These are phyloP conservation scores for Pharus latifolius DNA, from an alignment of 176 grass and related monocot genomes.

Conservation along the genomic window DNA sequence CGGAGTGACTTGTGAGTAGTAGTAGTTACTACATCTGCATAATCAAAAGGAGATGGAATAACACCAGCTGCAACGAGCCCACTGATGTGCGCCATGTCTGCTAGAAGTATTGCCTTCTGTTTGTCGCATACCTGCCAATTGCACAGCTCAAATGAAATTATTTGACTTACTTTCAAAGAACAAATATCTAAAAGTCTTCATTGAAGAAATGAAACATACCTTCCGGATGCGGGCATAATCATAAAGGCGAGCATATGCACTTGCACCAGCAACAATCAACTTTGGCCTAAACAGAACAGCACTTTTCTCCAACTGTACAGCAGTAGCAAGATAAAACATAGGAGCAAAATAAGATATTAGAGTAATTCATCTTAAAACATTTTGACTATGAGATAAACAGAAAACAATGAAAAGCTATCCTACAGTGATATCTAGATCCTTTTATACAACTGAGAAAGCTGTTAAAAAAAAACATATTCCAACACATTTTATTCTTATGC, in stretches of 20 bases:
- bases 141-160: conserved; percentile 5
- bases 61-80: conserved; percentile 90
- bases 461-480: conserved; percentile 7
- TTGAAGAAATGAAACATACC: conserved; percentile 33
- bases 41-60: conserved; percentile 92
- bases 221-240: conserved; percentile 87
- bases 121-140: conserved; percentile 89
- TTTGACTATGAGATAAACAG: conserved; percentile 16
- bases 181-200: background rate
- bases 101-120: conserved; percentile 94
- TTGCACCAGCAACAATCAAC: conserved; percentile 94
- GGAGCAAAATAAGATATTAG: background rate
- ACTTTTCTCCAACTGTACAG: conserved; percentile 79
- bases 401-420: conserved; percentile 9
- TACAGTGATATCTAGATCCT: background rate
- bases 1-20: conserved; percentile 99
- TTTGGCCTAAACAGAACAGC: conserved; percentile 90
- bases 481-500: background rate
- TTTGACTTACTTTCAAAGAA: conserved; percentile 10
- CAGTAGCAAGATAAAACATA: conserved; percentile 21
- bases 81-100: conserved; percentile 99
- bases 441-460: background rate
- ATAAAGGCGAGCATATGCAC: conserved; percentile 94
- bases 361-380: conserved; percentile 11
- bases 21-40: conserved; percentile 96